Percentiles rank a stretch among this genome's conserved stretches.
Evolutionary conservation across 2,329 filamentous ascomycete species (phyloP).

Genomic region (Trichoderma guizhouense): DNA sequence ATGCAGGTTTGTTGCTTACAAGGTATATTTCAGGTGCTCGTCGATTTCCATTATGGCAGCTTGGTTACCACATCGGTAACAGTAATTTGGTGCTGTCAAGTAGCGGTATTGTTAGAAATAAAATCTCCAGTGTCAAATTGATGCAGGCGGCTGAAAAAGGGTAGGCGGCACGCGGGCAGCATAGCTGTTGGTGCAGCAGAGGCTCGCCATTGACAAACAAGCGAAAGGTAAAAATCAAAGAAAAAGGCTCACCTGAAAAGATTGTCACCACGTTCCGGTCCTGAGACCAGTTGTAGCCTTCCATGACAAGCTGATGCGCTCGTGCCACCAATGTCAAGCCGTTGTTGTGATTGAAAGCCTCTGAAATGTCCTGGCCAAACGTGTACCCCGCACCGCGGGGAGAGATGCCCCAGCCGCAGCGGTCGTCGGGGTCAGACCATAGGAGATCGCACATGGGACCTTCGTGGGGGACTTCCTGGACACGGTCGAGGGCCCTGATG

Average conservation of each 20-base stretch:
- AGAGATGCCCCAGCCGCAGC: slow-evolving; percentile 93
- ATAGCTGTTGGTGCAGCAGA: neutral
- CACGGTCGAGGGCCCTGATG: slow-evolving; percentile 90
- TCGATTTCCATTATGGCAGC: slow-evolving; percentile 99
- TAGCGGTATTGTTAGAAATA: slow-evolving; percentile 15
- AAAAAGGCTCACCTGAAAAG: slow-evolving; percentile 71
- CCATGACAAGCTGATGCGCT: slow-evolving; percentile 98
- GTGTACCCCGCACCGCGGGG: slow-evolving; percentile 93
- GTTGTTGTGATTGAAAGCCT: slow-evolving; percentile 99
- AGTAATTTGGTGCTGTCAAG: slow-evolving; percentile 77
- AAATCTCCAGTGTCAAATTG: slow-evolving; percentile 9
- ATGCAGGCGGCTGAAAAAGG: neutral
- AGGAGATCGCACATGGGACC: slow-evolving; percentile 97
- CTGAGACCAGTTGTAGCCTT: slow-evolving; percentile 99
- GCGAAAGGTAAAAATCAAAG: neutral
- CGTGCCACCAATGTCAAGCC: slow-evolving; percentile 91
- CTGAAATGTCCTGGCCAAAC: slow-evolving; percentile 94
- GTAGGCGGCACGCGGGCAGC: neutral
- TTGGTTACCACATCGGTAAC: slow-evolving; percentile 98
- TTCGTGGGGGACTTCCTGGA: slow-evolving; percentile 97
- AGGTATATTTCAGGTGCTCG: slow-evolving; percentile 98
- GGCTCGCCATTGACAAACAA: neutral
- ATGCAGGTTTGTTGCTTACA: slow-evolving; percentile 52
- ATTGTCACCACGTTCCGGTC: slow-evolving; percentile 98
- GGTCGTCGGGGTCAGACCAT: slow-evolving; percentile 97